Conservation (phyloP, 1,284 basidiomycete species). For the Termitomyces sp. region DNA sequence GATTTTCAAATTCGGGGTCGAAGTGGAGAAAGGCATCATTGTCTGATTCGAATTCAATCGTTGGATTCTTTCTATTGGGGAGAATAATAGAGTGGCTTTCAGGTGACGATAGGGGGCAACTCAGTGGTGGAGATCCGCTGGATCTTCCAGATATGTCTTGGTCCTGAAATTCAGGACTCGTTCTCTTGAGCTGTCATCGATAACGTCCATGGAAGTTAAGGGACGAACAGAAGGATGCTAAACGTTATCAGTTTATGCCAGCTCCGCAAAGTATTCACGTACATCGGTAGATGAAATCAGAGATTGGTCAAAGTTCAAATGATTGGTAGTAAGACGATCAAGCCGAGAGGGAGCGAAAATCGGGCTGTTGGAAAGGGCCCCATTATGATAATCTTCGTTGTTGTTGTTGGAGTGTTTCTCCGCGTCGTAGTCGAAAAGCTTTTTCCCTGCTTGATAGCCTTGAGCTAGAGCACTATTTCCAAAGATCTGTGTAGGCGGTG, state of each 20-base stretch:
- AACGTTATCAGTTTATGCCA: constrained; percentile 14
- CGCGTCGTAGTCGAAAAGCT: constrained; percentile 8
- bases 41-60: constrained; percentile 12
- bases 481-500: constrained; percentile 40
- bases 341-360: constrained; percentile 34
- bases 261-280: background rate
- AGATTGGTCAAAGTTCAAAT: background rate
- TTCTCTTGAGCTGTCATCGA: constrained; percentile 18
- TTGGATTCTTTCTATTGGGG: background rate
- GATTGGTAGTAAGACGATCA: background rate
- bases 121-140: background rate
- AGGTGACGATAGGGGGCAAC: background rate
- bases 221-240: constrained; percentile 6
- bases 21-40: constrained; percentile 35
- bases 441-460: constrained; percentile 9
- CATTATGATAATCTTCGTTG: constrained; percentile 14
- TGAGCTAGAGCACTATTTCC: constrained; percentile 32
- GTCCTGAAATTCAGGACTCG: constrained; percentile 1
- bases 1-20: constrained; percentile 23
- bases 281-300: constrained; percentile 4
- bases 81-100: background rate
- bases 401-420: background rate
- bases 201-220: background rate
- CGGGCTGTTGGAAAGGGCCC: constrained; percentile 29
- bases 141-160: background rate